Conservation (phyloP, 306 rosid genomes). For the Fragaria nilgerrensis region DNA sequence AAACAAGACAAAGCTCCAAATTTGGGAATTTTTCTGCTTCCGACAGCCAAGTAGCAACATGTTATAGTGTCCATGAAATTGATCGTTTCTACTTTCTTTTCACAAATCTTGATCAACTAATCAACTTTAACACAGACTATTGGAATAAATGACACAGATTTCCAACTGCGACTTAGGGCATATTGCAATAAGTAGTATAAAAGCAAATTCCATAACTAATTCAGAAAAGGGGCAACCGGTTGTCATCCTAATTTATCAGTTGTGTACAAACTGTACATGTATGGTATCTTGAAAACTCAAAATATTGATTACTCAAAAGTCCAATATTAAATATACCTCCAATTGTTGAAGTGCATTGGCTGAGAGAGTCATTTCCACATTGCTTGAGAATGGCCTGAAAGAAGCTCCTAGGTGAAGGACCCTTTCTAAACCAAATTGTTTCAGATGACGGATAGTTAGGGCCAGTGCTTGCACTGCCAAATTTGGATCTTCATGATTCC, state of each 20-base stretch:
- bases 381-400: constrained; percentile 77
- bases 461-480: constrained; percentile 84
- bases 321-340: constrained; percentile 49
- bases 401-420: constrained; percentile 62
- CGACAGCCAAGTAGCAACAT: background rate
- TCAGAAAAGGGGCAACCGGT: background rate
- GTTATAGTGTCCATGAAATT: background rate
- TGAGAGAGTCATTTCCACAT: constrained; percentile 77
- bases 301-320: background rate
- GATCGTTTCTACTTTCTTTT: background rate
- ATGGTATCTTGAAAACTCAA: constrained; percentile 7
- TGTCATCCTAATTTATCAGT: constrained; percentile 1
- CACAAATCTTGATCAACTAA: background rate
- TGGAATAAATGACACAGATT: background rate
- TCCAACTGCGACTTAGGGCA: background rate
- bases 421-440: constrained; percentile 86
- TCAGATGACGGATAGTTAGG: constrained; percentile 68
- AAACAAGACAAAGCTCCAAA: background rate
- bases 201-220: background rate
- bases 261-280: background rate
- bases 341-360: constrained; percentile 88
- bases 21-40: background rate
- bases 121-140: too few species aligned
- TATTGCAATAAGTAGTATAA: background rate
- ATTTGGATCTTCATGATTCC: constrained; percentile 73